Evolutionary conservation across 179 eudicot species (phyloP).

Genomic region (Silene noctiflora): DNA sequence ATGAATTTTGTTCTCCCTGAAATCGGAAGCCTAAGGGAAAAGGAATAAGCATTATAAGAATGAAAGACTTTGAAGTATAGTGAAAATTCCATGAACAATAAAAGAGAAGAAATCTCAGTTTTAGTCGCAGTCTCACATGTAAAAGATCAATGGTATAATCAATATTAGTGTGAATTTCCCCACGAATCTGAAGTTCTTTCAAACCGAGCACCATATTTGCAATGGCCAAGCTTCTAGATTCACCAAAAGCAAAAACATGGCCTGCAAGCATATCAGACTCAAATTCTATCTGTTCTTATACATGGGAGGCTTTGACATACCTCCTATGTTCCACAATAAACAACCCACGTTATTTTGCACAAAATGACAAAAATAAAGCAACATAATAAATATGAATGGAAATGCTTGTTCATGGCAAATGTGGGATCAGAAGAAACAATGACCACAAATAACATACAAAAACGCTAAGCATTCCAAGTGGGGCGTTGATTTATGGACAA

Average conservation of each 20-base stretch:
- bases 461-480: neutral
- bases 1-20: constrained; percentile 87
- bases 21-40: constrained; percentile 67
- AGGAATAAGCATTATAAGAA: neutral
- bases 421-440: neutral
- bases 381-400: neutral
- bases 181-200: constrained; percentile 96
- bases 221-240: constrained; percentile 90
- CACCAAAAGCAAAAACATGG: constrained; percentile 99
- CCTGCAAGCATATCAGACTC: constrained; percentile 42
- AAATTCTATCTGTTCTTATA: neutral
- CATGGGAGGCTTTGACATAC: neutral
- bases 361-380: neutral
- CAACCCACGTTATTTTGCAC: neutral
- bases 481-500: neutral
- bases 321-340: neutral
- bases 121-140: constrained; percentile 54
- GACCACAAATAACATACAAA: neutral
- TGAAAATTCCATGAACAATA: neutral
- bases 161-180: constrained; percentile 97
- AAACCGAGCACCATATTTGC: constrained; percentile 99
- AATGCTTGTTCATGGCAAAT: neutral
- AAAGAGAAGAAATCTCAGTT: neutral
- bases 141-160: constrained; percentile 93
- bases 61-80: neutral